Evolutionary conservation across 495 filamentous ascomycete species (phyloP).

Genomic region (Daldinia decipiens): DNA sequence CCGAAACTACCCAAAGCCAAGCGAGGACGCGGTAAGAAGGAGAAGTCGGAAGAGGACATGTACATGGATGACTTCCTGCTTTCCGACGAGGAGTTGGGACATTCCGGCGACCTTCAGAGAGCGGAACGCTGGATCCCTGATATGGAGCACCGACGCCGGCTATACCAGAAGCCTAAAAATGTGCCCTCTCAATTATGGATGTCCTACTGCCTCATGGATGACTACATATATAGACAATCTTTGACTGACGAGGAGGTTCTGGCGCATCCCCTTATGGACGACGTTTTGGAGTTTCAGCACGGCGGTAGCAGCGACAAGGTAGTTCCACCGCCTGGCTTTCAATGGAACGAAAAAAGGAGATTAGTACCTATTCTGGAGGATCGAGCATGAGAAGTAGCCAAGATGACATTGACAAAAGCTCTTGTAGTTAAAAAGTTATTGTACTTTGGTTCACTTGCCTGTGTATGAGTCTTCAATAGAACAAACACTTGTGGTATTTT

Average conservation of each 20-base stretch:
- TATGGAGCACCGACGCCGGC: conserved; percentile 30
- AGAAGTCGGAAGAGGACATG: conserved; percentile 11
- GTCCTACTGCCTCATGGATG: conserved; percentile 35
- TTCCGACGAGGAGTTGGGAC: neutral
- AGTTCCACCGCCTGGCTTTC: conserved; percentile 26
- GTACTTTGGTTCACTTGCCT: too few relatives aligned
- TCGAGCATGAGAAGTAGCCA: neutral
- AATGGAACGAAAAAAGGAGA: conserved; percentile 20
- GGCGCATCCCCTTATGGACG: conserved; percentile 34
- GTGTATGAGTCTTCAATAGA: too few relatives aligned
- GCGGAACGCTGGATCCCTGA: conserved; percentile 38
- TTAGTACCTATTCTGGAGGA: conserved; percentile 17
- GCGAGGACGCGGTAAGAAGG: conserved; percentile 17
- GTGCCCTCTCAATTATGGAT: conserved; percentile 35
- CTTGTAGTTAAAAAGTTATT: neutral
- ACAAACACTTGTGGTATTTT: too few relatives aligned
- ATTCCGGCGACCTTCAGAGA: conserved; percentile 8
- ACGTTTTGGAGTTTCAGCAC: conserved; percentile 29
- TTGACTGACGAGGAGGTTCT: conserved; percentile 23
- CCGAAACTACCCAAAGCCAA: conserved; percentile 15
- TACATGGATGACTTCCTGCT: conserved; percentile 35
- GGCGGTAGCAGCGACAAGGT: conserved; percentile 13
- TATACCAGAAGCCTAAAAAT: conserved; percentile 12
- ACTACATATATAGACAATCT: conserved; percentile 32
- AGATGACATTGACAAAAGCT: neutral